Base-by-base conservation (phyloP, 129 eudicot species). In the Silybum marianum region DNA sequence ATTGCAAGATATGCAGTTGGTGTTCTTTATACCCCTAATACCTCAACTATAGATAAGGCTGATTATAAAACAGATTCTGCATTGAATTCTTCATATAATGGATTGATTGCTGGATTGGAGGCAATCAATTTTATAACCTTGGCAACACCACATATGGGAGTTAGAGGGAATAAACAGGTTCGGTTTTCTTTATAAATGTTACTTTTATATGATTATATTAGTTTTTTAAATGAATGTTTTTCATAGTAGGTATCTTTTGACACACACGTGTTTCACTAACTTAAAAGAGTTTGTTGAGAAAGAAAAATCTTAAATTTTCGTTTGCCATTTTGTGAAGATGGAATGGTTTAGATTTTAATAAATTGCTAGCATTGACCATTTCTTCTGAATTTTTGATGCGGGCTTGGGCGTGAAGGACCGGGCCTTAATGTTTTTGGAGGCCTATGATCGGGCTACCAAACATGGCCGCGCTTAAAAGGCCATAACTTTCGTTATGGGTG, bases 91-190 rank as follows among this genome's bases (percentile, higher is more conserved):
- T 71, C 78, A 24, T 46, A 71, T 16, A 76, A 78, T 85, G 97
- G 95, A 46, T 74, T 67, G 72, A 90, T 95, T 82, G 99, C 97
- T 48, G 98, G 98, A 34, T 84, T 95, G 84, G 93, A 95, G 76
- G 97, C 98, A 30, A 87, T 95, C 40, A 91, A 87, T 81, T 95
- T 95, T 84, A 89, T 95, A 77, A 93, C 98, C 75, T 82, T 95
- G 80, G 99, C 98, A 60, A 91, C 97, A 40, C 99, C 99, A 14
- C 99, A 95, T 91, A 93, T 95, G 22, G 99, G 99, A 86, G 98
- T 93, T 81, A 91, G 99, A 88, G 99, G 99, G 75, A 93, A 89
- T 82, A 95, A 91, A 71, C 98, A 95, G 99, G 99, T 95, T 84
- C 21, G 69, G 46, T 73, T 71, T 48, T 26, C n/a, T 25, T 70